Evolutionary conservation across 192 early-diverging fungal genomes (phyloP).

Genomic region (Gryganskiella cystojenkinii): DNA sequence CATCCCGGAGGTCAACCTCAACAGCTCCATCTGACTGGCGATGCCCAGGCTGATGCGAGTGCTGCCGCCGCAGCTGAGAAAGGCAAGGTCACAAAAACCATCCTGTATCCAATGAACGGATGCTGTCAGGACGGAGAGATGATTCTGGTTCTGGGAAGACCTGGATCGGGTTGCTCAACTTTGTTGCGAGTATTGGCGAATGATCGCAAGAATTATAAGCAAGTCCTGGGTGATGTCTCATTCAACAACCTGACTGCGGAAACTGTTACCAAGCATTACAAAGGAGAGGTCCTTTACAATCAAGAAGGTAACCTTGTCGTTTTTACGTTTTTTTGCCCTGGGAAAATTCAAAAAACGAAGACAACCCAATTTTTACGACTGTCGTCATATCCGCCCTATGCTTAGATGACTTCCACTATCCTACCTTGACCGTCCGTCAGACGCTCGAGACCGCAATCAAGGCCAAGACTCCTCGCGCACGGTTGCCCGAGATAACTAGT

Average conservation of each 20-base stretch:
- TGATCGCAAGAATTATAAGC: conserved; percentile 64
- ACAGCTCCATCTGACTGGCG: not conserved
- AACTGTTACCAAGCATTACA: conserved; percentile 64
- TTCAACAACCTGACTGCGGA: conserved; percentile 69
- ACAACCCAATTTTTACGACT: too few relatives aligned
- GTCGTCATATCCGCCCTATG: too few relatives aligned
- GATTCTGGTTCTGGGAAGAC: conserved; percentile 74
- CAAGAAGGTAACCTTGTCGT: conserved; percentile 55
- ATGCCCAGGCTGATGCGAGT: conserved; percentile 2
- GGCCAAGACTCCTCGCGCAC: conserved; percentile 70
- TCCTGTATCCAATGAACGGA: conserved; percentile 70
- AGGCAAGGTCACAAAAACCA: conserved; percentile 28
- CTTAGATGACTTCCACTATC: conserved; percentile 75
- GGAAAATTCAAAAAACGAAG: too few relatives aligned
- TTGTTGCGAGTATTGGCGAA: conserved; percentile 71
- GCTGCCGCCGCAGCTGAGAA: conserved; percentile 22
- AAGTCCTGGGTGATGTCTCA: conserved; percentile 65
- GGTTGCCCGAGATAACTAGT: conserved; percentile 54
- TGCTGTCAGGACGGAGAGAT: conserved; percentile 78
- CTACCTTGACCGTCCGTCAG: conserved; percentile 78
- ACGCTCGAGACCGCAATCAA: conserved; percentile 81
- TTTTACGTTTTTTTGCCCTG: not conserved
- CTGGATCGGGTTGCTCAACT: conserved; percentile 75
- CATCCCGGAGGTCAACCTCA: conserved; percentile 4
- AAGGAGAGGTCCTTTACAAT: conserved; percentile 79